These are phyloP conservation scores for Rosa hybrid DNA, from an alignment of 331 rosid species.

Conservation along the genomic window DNA sequence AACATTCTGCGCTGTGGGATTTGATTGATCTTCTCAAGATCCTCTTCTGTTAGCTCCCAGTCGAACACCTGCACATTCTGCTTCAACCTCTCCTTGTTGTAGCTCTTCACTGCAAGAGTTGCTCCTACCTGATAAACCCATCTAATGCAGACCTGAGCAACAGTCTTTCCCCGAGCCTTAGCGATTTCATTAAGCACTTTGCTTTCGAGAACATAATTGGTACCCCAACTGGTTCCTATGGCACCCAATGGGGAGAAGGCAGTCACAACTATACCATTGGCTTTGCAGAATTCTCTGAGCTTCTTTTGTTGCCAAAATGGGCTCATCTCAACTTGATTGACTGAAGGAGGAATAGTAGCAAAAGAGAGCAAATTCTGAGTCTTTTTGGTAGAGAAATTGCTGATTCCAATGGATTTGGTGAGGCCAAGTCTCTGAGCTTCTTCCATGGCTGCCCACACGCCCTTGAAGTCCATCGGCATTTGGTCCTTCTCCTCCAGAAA, in stretches of 20 bases:
- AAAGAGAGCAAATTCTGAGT: constrained; percentile 22
- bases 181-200: too few relatives aligned
- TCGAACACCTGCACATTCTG: constrained; percentile 62
- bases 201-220: too few relatives aligned
- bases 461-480: constrained; percentile 18
- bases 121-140: constrained; percentile 59
- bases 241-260: too few relatives aligned
- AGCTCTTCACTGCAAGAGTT: constrained; percentile 55
- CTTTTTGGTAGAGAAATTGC: constrained; percentile 32
- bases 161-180: too few relatives aligned
- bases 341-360: constrained; percentile 24
- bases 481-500: too few relatives aligned
- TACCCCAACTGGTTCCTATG: too few relatives aligned
- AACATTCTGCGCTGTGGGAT: constrained; percentile 49
- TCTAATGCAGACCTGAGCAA: constrained; percentile 53
- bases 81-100: constrained; percentile 62
- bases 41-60: constrained; percentile 55
- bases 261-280: too few relatives aligned
- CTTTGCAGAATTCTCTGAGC: too few relatives aligned
- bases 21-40: constrained; percentile 39
- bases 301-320: too few relatives aligned
- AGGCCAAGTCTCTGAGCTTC: constrained; percentile 25
- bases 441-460: constrained; percentile 33
- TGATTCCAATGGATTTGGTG: constrained; percentile 27
- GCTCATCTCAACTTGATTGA: constrained; percentile 24